Base-by-base conservation (phyloP, 352 stramenopile genomes). In the Aphanomyces astaci region DNA sequence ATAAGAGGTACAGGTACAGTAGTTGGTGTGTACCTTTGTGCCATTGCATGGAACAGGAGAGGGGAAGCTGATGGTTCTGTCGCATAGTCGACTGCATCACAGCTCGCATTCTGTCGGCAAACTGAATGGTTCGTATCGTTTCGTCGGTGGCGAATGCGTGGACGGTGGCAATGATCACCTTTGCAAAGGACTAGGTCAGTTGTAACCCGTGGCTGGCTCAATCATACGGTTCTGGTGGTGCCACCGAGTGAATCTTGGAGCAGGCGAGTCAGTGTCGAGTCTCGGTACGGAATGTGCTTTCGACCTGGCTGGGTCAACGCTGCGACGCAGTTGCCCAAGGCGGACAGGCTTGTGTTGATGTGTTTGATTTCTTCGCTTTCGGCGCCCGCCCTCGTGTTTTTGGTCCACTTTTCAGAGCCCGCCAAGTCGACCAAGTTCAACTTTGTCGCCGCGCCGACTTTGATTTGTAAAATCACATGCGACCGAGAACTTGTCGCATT, bases 291-390 rank as follows among this genome's bases (percentile, higher is more conserved):
- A 64, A 97, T 96, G 69, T 96, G 91, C 53, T 87, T 96, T 27
- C 91, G 77, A 2, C 86, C 79, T 1, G 70, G 48, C 45, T 90
- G 85, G 0, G 77, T 81, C 0, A 97, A 73, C 17, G 90, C 90
- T 0, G 86, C 84, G 36, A 97, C 96, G 33, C 92, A 95, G 69
- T 97, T 95, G 3, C 90, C 90, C 1, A 97, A 74, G 1, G 90
- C 91, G 1, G 84, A 96, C 24, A 97, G 64, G 40, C 80, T 94
- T 45, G 86, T 86, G 74, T 97, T 97, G 71, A 97, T 97, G 56
- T 84, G 88, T 66, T 93, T 92, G 28, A 94, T 76, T 65, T 96
- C 88, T 1, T 59, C 51, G 11, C 15, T 59, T 3, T 36, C 27
- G 17, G 30, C 17, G 5, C 51, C 17, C 30, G 51, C 24, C 51